A percentile compares a stretch with the other conserved stretches of the same genome.
Evolutionary conservation across 2,329 filamentous ascomycete species (phyloP).

Genomic region (Pseudopithomyces chartarum): DNA sequence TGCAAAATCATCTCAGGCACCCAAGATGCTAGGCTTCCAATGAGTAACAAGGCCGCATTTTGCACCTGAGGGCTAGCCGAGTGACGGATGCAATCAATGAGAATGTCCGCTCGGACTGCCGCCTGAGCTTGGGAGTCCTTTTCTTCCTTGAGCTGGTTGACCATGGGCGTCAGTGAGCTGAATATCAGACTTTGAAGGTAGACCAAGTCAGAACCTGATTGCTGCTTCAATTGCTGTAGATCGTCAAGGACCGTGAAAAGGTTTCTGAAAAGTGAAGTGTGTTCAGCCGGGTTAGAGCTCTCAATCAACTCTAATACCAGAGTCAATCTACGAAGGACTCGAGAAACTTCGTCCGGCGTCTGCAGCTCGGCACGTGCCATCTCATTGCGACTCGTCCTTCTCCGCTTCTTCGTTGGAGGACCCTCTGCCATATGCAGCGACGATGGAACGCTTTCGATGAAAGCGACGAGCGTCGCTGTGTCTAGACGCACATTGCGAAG

Average conservation of each 20-base stretch:
- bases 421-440: conserved; percentile 74
- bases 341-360: conserved; percentile 68
- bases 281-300: conserved; percentile 73
- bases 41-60: conserved; percentile 84
- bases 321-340: conserved; percentile 75
- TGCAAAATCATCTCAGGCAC: conserved; percentile 91
- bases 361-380: conserved; percentile 65
- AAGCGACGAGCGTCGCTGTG: conserved; percentile 71
- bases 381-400: conserved; percentile 76
- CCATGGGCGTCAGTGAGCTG: conserved; percentile 79
- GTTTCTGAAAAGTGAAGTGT: conserved; percentile 75
- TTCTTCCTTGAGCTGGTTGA: conserved; percentile 70
- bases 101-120: conserved; percentile 82
- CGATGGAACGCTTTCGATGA: conserved; percentile 75
- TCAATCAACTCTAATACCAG: conserved; percentile 90
- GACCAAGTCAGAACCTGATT: conserved; percentile 83
- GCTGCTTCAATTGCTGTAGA: conserved; percentile 80
- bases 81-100: conserved; percentile 92
- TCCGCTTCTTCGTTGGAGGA: conserved; percentile 75
- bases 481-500: conserved; percentile 75
- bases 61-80: conserved; percentile 93
- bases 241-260: conserved; percentile 87
- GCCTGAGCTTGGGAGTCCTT: conserved; percentile 71
- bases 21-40: conserved; percentile 83
- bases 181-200: conserved; percentile 89